Evolutionary conservation across 2,329 filamentous ascomycete genomes (phyloP).

Genomic region (Leptosphaerulina australis): DNA sequence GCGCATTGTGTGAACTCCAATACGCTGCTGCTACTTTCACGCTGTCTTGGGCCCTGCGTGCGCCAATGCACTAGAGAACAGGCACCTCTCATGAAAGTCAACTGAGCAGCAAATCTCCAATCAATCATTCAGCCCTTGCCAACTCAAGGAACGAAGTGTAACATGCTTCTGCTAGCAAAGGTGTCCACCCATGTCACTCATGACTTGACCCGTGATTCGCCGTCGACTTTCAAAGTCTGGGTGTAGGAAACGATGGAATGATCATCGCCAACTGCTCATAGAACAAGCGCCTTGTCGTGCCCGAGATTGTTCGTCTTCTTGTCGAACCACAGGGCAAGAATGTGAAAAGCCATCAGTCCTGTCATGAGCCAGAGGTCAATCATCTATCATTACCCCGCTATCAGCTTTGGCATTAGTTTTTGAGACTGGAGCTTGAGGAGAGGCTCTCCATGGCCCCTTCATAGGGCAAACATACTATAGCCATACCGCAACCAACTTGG

Average conservation of each 20-base stretch:
- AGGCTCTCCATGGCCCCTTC: slow-evolving; percentile 74
- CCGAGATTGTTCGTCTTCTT: slow-evolving; percentile 66
- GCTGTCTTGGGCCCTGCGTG: neutral
- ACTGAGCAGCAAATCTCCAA: slow-evolving; percentile 65
- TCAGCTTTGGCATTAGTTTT: slow-evolving; percentile 5
- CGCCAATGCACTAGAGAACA: neutral
- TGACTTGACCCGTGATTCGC: slow-evolving; percentile 64
- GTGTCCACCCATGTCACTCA: slow-evolving; percentile 72
- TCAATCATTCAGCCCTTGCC: slow-evolving; percentile 62
- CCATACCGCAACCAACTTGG: slow-evolving; percentile 70
- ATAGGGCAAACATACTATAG: slow-evolving; percentile 70
- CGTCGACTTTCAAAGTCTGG: slow-evolving; percentile 70
- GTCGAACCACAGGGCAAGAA: slow-evolving; percentile 54
- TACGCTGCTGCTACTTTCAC: neutral
- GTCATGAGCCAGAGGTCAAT: slow-evolving; percentile 56
- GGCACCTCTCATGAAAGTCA: slow-evolving; percentile 51
- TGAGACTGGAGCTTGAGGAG: slow-evolving; percentile 55
- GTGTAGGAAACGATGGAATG: slow-evolving; percentile 62
- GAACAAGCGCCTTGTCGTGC: slow-evolving; percentile 58
- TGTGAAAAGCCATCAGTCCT: slow-evolving; percentile 70
- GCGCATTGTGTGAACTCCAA: neutral
- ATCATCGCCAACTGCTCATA: slow-evolving; percentile 61
- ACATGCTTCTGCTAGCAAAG: slow-evolving; percentile 63
- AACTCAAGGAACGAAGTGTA: slow-evolving; percentile 68
- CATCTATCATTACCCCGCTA: slow-evolving; percentile 38